Base-by-base conservation (phyloP, 2,329 filamentous ascomycete species). In the Trichoderma polysporum region DNA sequence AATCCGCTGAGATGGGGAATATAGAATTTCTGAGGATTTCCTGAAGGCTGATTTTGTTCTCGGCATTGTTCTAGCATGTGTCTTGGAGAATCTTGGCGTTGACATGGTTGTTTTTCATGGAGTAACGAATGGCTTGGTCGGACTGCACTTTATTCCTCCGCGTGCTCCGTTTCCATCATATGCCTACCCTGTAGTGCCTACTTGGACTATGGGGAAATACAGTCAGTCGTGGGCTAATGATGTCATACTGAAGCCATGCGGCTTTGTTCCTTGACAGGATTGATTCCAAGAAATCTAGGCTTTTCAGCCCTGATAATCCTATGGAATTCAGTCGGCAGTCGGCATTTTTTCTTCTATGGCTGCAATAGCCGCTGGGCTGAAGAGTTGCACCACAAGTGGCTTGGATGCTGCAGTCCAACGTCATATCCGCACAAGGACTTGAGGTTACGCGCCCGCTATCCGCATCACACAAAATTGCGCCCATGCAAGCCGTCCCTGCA, bases 371-470 rank as follows among this genome's bases (percentile, higher is more conserved):
- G 17, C 50, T 53, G 47, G 58, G 58, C 58, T 61, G 41, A 37
- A 25, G 41, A 61, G 22, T 15, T 17, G 27, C n/a, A 12, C n/a
- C 27, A 49, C 12, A 17, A 35, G 41, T 25, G 47, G 47, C 59
- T 62, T 53, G 33, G 39, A 50, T 17, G 13, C 59, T 62, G 59
- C 59, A 52, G 59, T 53, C 59, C 59, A 62, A 53, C 59, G 59
- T 62, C 59, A 62, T 62, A 8, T n/a, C 33, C 53, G n/a, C 6
- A 53, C 5, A 7, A 22, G n/a, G 10, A n/a, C 27, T 17, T 4
- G 49, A 29, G 8, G 50, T 25, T 53, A 33, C 50, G 50, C 50
- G 50, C 50, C 50, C 50, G 25, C 50, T 25, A 25, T 17, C 27
- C 7, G 25, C 12, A 9, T n/a, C 27, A 31, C 27, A 4, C 50